phyloP scores from a whole-genome alignment of 495 filamentous ascomycete species.

The Penicillium nucicola region DNA sequence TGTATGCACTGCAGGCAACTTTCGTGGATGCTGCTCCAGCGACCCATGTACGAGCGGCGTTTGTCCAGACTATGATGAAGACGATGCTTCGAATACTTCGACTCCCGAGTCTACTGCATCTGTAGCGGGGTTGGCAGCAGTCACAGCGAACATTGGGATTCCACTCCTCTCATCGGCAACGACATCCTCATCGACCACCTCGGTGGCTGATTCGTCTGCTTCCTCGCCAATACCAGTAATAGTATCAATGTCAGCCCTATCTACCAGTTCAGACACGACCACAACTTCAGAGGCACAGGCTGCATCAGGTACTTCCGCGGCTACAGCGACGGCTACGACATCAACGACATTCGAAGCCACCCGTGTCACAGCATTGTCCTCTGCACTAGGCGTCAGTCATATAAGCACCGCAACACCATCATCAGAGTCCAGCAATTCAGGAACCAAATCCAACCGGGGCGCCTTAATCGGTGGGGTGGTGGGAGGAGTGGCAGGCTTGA shows the following conservation, averaged over 20 bases:
- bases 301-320: not conserved
- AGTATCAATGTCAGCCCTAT: not conserved
- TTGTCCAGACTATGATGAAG: slow-evolving; percentile 27
- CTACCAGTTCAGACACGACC: not conserved
- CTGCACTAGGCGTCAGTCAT: not conserved
- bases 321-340: not conserved
- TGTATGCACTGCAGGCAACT: slow-evolving; percentile 26
- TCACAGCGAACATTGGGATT: not conserved
- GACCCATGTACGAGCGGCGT: slow-evolving; percentile 33
- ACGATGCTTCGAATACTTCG: not conserved
- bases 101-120: too few species aligned
- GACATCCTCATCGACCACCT: not conserved
- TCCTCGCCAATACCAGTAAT: not conserved
- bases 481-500: slow-evolving; percentile 17
- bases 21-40: slow-evolving; percentile 37
- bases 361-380: not conserved
- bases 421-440: not conserved
- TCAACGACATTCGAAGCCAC: not conserved
- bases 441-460: slow-evolving; percentile 1
- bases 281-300: not conserved
- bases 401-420: not conserved
- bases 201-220: not conserved
- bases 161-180: not conserved
- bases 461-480: slow-evolving; percentile 30
- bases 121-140: too few species aligned